Evolutionary conservation across 2,329 filamentous ascomycete genomes (phyloP).

Genomic region (Verticillium isaacii): DNA sequence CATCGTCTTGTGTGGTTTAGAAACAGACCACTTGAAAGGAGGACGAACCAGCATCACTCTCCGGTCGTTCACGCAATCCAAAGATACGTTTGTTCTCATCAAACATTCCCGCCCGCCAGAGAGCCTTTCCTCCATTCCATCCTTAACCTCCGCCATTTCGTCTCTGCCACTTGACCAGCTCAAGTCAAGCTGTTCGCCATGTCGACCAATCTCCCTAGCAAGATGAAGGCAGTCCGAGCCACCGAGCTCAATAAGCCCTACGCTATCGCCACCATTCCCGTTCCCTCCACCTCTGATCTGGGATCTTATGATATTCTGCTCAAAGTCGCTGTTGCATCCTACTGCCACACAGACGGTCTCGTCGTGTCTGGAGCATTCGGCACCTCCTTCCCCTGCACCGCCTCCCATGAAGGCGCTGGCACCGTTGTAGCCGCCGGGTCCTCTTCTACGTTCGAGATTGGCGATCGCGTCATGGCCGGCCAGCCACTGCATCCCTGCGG

Average conservation of each 20-base stretch:
- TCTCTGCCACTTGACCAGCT: too few species aligned
- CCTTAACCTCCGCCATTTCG: too few species aligned
- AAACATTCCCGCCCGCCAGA: too few species aligned
- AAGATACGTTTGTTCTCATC: too few species aligned
- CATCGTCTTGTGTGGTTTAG: too few species aligned
- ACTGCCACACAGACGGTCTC: conserved; percentile 61
- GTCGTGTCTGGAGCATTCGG: conserved; percentile 44
- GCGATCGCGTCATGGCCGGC: conserved; percentile 53
- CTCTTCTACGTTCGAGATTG: conserved; percentile 33
- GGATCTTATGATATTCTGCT: conserved; percentile 51
- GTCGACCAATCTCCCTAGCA: too few species aligned
- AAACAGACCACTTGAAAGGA: too few species aligned
- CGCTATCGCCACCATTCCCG: conserved; percentile 41
- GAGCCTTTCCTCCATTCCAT: too few species aligned
- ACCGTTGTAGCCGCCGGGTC: conserved; percentile 45
- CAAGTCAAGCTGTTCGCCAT: too few species aligned
- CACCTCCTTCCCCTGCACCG: conserved; percentile 43
- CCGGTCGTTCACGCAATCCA: too few species aligned
- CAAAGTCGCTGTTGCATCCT: conserved; percentile 53
- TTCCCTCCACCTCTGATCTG: conserved; percentile 34
- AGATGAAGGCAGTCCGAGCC: conserved; percentile 26
- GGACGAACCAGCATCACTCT: too few species aligned
- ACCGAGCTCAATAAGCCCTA: conserved; percentile 49
- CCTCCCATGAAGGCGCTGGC: conserved; percentile 53
- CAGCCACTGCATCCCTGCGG: conserved; percentile 49